Evolutionary conservation across 2,329 filamentous ascomycete species (phyloP).

Genomic region (Aspergillus piperis): DNA sequence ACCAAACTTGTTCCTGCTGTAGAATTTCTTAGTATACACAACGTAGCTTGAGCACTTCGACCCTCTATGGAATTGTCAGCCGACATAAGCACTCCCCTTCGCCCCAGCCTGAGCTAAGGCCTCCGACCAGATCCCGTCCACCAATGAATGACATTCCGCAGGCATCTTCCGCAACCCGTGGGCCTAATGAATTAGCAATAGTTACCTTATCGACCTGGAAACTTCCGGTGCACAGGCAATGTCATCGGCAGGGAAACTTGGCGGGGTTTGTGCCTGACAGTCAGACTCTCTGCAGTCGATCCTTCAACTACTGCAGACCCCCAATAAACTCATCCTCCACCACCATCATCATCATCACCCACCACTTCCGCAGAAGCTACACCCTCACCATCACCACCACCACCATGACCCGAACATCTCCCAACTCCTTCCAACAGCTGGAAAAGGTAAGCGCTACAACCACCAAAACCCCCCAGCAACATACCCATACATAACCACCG

Average conservation of each 20-base stretch:
- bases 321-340: background rate
- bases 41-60: background rate
- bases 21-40: no score
- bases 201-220: background rate
- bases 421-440: constrained; percentile 17
- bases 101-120: background rate
- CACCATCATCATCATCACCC: background rate
- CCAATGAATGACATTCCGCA: background rate
- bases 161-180: background rate
- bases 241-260: background rate
- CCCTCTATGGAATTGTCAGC: background rate
- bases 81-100: background rate
- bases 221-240: background rate
- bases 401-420: constrained; percentile 14
- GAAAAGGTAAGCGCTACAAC: constrained; percentile 14
- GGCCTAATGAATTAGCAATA: background rate
- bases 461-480: background rate
- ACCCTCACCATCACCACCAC: background rate
- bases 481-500: background rate
- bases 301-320: background rate
- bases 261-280: constrained; percentile 7
- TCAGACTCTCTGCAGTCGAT: background rate
- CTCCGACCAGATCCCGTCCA: background rate
- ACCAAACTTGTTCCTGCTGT: no score
- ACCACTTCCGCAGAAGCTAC: background rate